These are phyloP conservation scores for Termitomyces sp. DNA, from an alignment of 768 basidiomycete genomes.

Conservation along the genomic window DNA sequence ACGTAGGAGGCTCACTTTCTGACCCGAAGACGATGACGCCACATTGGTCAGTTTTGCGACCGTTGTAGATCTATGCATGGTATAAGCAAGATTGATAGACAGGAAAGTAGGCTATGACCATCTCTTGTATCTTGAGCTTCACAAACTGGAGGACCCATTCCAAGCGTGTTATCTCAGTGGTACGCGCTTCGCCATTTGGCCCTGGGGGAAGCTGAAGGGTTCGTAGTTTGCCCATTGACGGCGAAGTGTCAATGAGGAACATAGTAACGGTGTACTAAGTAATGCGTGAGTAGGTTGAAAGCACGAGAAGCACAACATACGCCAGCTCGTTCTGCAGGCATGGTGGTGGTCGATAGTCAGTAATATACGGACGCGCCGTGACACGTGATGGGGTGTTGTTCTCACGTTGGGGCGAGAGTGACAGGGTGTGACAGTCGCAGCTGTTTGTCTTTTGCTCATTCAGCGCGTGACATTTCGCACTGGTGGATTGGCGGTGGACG, in stretches of 20 bases:
- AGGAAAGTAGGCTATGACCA: constrained; percentile 40
- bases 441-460: constrained; percentile 26
- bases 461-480: constrained; percentile 25
- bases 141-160: constrained; percentile 83
- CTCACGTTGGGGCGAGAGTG: constrained; percentile 18
- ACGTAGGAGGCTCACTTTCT: constrained; percentile 40
- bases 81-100: not conserved
- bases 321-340: constrained; percentile 79
- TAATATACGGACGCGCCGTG: constrained; percentile 26
- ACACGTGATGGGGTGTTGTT: constrained; percentile 26
- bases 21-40: constrained; percentile 89
- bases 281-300: constrained; percentile 10
- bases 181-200: constrained; percentile 43
- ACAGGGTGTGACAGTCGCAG: constrained; percentile 17
- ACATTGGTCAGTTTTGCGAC: constrained; percentile 90
- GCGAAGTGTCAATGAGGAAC: constrained; percentile 86
- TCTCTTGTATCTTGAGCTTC: constrained; percentile 87
- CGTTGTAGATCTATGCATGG: constrained; percentile 71
- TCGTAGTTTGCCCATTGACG: constrained; percentile 71
- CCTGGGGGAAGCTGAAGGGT: constrained; percentile 52
- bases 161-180: constrained; percentile 67
- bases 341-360: constrained; percentile 33
- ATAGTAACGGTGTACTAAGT: constrained; percentile 77
- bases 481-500: constrained; percentile 18
- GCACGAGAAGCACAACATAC: constrained; percentile 34